A percentile compares a stretch with the other conserved stretches of the same genome.
These are phyloP conservation scores for Saxophila tyrrhenica DNA, from an alignment of 495 filamentous ascomycete species.

Conservation along the genomic window DNA sequence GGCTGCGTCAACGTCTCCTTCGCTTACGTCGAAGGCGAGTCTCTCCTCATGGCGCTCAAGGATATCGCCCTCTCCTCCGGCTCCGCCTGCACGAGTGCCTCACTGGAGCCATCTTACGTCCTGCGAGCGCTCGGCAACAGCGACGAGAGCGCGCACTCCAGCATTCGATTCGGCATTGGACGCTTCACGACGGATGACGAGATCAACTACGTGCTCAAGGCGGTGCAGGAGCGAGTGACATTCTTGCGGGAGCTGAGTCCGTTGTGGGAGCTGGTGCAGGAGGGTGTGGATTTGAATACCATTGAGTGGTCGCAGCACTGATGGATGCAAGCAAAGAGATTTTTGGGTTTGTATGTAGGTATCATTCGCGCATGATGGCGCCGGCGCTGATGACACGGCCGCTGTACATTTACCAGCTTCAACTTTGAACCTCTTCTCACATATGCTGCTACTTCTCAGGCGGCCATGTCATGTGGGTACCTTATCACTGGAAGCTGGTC, in stretches of 20 bases:
- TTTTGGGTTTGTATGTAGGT: not conserved
- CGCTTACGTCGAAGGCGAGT: slow-evolving; percentile 95
- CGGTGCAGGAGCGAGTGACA: slow-evolving; percentile 74
- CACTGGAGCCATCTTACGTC: slow-evolving; percentile 91
- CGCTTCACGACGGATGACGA: slow-evolving; percentile 90
- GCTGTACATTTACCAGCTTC: not conserved
- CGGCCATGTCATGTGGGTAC: too few species aligned
- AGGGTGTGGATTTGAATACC: slow-evolving; percentile 86
- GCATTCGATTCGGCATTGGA: slow-evolving; percentile 94
- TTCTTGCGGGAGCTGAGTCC: slow-evolving; percentile 94
- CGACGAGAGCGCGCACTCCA: slow-evolving; percentile 94
- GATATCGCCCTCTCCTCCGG: slow-evolving; percentile 96
- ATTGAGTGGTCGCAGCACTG: slow-evolving; percentile 97
- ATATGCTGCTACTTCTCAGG: too few species aligned
- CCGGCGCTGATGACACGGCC: not conserved
- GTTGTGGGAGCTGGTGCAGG: slow-evolving; percentile 96
- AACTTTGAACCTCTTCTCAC: not conserved
- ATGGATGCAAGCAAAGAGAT: slow-evolving; percentile 11
- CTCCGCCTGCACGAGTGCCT: slow-evolving; percentile 93
- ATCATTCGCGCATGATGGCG: not conserved
- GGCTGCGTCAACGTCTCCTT: slow-evolving; percentile 98
- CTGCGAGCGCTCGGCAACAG: slow-evolving; percentile 86
- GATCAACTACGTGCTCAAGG: slow-evolving; percentile 96
- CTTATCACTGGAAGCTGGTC: too few species aligned
- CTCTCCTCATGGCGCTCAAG: slow-evolving; percentile 93